These are phyloP conservation scores for Amphicarpaea edgeworthii DNA, from an alignment of 306 rosid genomes.

Conservation along the genomic window DNA sequence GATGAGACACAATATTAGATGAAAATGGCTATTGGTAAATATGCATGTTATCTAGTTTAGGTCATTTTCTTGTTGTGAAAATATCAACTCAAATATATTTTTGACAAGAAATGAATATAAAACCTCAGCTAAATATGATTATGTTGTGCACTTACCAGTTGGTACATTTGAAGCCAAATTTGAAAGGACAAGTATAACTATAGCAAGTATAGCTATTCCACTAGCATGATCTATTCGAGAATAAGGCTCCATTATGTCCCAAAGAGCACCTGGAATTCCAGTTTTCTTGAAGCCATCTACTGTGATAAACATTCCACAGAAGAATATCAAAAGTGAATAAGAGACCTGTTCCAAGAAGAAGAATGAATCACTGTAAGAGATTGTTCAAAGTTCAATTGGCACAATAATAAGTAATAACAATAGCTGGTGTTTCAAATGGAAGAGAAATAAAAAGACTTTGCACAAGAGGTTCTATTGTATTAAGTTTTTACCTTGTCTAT, in stretches of 20 bases:
- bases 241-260: constrained; percentile 84
- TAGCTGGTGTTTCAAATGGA: neutral
- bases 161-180: constrained; percentile 95
- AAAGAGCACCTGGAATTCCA: constrained; percentile 81
- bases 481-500: constrained; percentile 76
- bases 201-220: constrained; percentile 71
- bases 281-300: constrained; percentile 90
- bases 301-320: constrained; percentile 95
- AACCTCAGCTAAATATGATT: too few relatives aligned
- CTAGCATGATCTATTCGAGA: constrained; percentile 61
- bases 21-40: neutral
- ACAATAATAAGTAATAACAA: constrained; percentile 3
- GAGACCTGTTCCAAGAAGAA: constrained; percentile 70
- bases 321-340: constrained; percentile 85
- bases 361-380: constrained; percentile 23
- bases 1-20: constrained; percentile 4
- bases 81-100: too few relatives aligned
- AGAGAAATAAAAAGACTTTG: neutral
- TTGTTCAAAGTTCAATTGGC: constrained; percentile 14
- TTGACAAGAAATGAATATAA: neutral
- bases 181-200: constrained; percentile 76
- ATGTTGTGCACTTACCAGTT: constrained; percentile 78
- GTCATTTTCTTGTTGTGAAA: neutral
- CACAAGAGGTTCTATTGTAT: constrained; percentile 13
- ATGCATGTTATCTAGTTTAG: neutral